A percentile compares a stretch with the other conserved stretches of the same genome.
Evolutionary conservation across 2,329 filamentous ascomycete species (phyloP).

Genomic region (Ciborinia camelliae): DNA sequence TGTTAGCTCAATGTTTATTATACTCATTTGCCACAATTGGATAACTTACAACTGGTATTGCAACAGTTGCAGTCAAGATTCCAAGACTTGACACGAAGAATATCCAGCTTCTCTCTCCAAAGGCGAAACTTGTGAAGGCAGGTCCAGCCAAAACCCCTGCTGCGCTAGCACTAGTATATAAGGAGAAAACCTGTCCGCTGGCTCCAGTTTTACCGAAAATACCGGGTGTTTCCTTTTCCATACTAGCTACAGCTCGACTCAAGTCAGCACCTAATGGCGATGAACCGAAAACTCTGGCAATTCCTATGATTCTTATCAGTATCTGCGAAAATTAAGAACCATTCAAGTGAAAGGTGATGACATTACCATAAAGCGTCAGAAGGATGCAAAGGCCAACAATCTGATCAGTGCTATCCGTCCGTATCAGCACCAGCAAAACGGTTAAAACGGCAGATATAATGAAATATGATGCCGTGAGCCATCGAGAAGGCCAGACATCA

Average conservation of each 20-base stretch:
- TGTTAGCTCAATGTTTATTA: neutral
- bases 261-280: slow-evolving; percentile 22
- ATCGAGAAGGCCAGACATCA: slow-evolving; percentile 55
- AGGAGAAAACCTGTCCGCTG: slow-evolving; percentile 22
- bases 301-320: slow-evolving; percentile 11
- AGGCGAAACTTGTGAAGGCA: slow-evolving; percentile 19
- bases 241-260: slow-evolving; percentile 18
- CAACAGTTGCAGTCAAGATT: slow-evolving; percentile 19
- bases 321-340: neutral
- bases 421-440: slow-evolving; percentile 61
- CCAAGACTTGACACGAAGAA: slow-evolving; percentile 20
- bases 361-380: slow-evolving; percentile 53
- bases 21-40: neutral
- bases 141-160: slow-evolving; percentile 23
- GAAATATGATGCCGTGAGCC: slow-evolving; percentile 58
- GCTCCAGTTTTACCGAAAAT: slow-evolving; percentile 21
- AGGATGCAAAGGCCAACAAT: slow-evolving; percentile 64
- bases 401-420: slow-evolving; percentile 52
- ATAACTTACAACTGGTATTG: slow-evolving; percentile 13
- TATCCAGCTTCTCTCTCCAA: slow-evolving; percentile 19
- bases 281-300: slow-evolving; percentile 19
- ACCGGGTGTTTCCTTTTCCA: slow-evolving; percentile 18
- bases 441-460: slow-evolving; percentile 53
- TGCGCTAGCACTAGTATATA: slow-evolving; percentile 21
- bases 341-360: neutral